phyloP scores from a whole-genome alignment of 805 yeast species.

The Starmerella floricola region DNA sequence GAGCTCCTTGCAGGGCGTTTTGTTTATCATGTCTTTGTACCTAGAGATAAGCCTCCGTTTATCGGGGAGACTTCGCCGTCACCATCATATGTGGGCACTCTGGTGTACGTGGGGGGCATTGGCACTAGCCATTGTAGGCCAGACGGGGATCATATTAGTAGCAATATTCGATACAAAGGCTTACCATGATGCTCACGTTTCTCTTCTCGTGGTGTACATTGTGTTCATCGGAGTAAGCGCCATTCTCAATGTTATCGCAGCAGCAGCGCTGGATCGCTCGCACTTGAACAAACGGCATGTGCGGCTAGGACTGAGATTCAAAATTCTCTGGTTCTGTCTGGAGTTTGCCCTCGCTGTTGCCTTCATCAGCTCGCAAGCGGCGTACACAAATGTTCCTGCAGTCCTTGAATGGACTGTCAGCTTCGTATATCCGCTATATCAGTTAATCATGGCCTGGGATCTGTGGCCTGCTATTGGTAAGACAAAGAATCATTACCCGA shows the following conservation, averaged over 20 bases:
- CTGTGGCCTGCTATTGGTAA: constrained; percentile 49
- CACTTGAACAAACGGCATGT: constrained; percentile 28
- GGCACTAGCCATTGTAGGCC: constrained; percentile 43
- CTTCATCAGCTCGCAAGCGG: constrained; percentile 35
- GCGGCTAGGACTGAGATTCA: constrained; percentile 35
- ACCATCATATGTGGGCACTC: constrained; percentile 35
- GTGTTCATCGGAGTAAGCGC: constrained; percentile 47
- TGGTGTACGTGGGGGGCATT: constrained; percentile 35
- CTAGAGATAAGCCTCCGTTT: constrained; percentile 54
- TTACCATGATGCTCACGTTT: constrained; percentile 41
- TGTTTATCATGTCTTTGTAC: constrained; percentile 50
- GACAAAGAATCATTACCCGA: constrained; percentile 22
- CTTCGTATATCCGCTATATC: constrained; percentile 69
- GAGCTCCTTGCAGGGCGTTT: constrained; percentile 63
- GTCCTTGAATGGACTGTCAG: constrained; percentile 76
- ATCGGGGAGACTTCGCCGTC: constrained; percentile 43
- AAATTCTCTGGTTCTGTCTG: constrained; percentile 50
- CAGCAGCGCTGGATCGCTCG: constrained; percentile 37
- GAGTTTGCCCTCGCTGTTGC: constrained; percentile 59
- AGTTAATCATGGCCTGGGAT: constrained; percentile 54
- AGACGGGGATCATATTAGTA: constrained; percentile 61
- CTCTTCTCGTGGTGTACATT: constrained; percentile 66
- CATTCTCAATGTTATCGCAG: constrained; percentile 36
- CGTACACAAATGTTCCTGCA: constrained; percentile 40
- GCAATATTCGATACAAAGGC: constrained; percentile 56